Base-by-base conservation (phyloP, 768 basidiomycete genomes). In the Rhizopogon vinicolor region DNA sequence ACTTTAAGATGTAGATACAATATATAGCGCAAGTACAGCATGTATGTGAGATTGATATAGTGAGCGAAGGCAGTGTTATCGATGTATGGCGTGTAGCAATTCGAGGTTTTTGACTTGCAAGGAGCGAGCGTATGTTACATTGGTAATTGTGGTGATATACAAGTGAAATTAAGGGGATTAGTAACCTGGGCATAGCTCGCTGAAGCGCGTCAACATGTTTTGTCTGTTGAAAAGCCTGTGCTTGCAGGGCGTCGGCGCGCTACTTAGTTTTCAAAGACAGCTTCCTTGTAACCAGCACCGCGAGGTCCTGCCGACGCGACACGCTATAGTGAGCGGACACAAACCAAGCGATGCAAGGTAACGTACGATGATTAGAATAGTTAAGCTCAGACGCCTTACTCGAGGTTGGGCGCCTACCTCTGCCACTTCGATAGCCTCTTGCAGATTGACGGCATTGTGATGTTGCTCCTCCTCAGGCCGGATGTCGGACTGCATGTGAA, bases 291-390 rank as follows among this genome's bases (percentile, higher is more conserved):
- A 37, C 8, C 9, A 49, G 18, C 5, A 14, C 9, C 1, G 33
- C 33, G 10, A 49, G 13, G 14, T 49, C 33, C 46, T 49, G 46
- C 33, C 12, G 42, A 46, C 42, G 25, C 16, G 5, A 50, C 43
- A 10, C 16, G 16, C 50, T 29, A 39, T 9, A 44, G 6, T 13
- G 16, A 33, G 44, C 8, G 22, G 7, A 6, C 5, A 8, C 12
- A n/a, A 37, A 25, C 41, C 50, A 29, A 49, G 31, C 12, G 16
- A 29, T 22, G 6, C 7, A 22, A 50, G 8, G 16, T 9, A 22
- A 54, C 55, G 14, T 52, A 56, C 55, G 5, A 53, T 37, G 29
- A 54, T 37, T 9, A 56, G 12, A 33, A 18, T 54, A 2, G 42
- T 9, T 3, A 56, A 22, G 51, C 25, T 56, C 10, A 16, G 22